Evolutionary conservation across 2,329 filamentous ascomycete species (phyloP), one percentile per base, ranked within the genome.

Genomic region (Neurospora crassa): DNA sequence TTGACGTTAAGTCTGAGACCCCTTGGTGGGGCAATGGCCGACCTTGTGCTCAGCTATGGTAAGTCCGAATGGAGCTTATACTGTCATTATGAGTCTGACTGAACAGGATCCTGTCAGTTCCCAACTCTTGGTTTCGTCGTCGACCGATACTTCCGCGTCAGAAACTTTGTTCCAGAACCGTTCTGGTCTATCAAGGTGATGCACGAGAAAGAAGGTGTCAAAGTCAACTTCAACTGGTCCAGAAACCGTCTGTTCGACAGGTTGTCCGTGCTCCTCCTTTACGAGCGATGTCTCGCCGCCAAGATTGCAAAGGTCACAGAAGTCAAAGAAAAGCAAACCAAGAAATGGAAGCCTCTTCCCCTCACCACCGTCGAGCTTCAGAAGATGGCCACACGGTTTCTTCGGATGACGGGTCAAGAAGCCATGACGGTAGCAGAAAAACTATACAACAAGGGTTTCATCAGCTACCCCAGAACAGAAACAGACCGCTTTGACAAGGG

Each of bases 81-180:
- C 18, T 59, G 2, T 5, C 20, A 20, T 24, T 14, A 29, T 47
- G 29, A 20, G 8, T 42, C 59, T 29, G 14, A 20, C 37, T 7
- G 12, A 7, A 29, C 43, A 92, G 92, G 88, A 16, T 97, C 94
- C 4, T 99, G 96, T 75, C 96, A 99, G 79, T 99, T 99, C 77
- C 96, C 96, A 1, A 98, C 96, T 0, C 85, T 99, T 5, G 96
- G 96, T 0, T 99, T 99, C 75, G 95, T 99, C 1, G 96, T 99
- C 7, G 96, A 99, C 80, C 89, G 95, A 68, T 99, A 98, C 80
- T 93, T 97, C 76, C 90, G 92, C 69, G 96, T 99, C 69, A 90
- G 93, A 74, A 97, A 97, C 76, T 99, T 99, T 80, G 90, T 96
- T 0, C 92, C 95, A 0, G 96, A 99, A 78, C 84, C 88, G 0